Evolutionary conservation across 257 asterid species (phyloP).

Genomic region (Solanum lycopersicoides): DNA sequence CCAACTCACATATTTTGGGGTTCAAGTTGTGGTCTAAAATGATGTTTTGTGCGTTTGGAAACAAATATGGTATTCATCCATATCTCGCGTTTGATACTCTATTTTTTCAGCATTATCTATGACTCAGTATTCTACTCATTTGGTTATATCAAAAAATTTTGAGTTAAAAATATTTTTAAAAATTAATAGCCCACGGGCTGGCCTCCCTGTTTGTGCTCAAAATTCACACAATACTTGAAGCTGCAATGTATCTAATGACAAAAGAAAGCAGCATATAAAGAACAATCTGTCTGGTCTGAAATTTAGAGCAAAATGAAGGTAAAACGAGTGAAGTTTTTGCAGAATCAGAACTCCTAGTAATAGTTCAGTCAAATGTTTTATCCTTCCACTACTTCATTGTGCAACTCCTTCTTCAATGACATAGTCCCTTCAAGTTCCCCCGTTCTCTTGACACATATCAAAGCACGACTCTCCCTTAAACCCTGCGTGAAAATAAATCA

Average conservation of each 20-base stretch:
- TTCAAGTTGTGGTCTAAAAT: too few species aligned
- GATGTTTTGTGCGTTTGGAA: too few species aligned
- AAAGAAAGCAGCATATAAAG: background rate
- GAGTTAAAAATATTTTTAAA: too few species aligned
- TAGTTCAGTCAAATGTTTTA: background rate
- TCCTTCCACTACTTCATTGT: background rate
- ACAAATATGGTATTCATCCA: too few species aligned
- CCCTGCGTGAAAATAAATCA: background rate
- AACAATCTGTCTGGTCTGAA: background rate
- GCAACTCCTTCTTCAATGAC: conserved; percentile 6
- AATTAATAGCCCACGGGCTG: too few species aligned
- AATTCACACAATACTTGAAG: background rate
- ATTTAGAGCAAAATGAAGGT: background rate
- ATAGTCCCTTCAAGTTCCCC: conserved; percentile 13
- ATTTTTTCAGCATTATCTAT: too few species aligned
- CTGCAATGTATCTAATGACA: background rate
- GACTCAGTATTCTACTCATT: too few species aligned
- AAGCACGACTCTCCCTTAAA: background rate
- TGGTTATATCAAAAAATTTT: too few species aligned
- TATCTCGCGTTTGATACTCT: too few species aligned
- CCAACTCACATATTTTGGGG: too few species aligned
- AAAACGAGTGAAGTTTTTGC: background rate
- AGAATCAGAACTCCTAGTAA: too few species aligned
- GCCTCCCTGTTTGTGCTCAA: background rate
- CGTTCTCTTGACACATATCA: background rate